Evolutionary conservation across 2,329 filamentous ascomycete species (phyloP).

Genomic region (Endoconidiophora polonica): DNA sequence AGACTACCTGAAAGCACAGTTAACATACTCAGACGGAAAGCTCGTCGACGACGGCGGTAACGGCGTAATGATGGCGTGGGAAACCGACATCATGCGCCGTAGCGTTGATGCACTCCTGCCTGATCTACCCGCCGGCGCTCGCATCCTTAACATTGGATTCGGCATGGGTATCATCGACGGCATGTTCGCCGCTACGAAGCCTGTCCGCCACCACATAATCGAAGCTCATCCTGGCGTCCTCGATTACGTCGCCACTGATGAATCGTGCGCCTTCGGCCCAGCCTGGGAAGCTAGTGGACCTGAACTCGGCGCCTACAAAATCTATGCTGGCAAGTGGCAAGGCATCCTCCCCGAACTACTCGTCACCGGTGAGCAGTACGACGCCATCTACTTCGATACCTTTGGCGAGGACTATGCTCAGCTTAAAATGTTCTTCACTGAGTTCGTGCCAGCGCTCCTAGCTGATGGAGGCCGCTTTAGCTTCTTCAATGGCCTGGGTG

Average conservation of each 20-base stretch:
- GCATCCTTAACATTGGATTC: constrained; percentile 73
- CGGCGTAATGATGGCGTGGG: constrained; percentile 90
- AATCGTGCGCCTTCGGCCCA: constrained; percentile 33
- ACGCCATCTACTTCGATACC: constrained; percentile 93
- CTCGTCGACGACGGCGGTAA: constrained; percentile 62
- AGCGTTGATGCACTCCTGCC: constrained; percentile 52
- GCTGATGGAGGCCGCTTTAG: constrained; percentile 59
- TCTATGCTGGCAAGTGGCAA: constrained; percentile 64
- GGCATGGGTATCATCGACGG: constrained; percentile 80
- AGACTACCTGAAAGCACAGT: constrained; percentile 49
- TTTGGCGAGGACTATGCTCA: constrained; percentile 88
- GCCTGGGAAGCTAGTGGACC: constrained; percentile 38
- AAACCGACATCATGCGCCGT: constrained; percentile 67
- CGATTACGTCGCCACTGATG: constrained; percentile 34
- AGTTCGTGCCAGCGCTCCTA: constrained; percentile 67
- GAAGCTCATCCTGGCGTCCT: constrained; percentile 72
- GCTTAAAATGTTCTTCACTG: constrained; percentile 72
- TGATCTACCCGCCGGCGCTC: constrained; percentile 32
- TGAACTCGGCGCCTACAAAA: constrained; percentile 50
- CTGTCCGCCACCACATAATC: constrained; percentile 62
- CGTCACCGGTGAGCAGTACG: constrained; percentile 52
- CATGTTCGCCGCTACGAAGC: constrained; percentile 53
- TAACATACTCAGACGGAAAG: constrained; percentile 48
- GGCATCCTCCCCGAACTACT: constrained; percentile 56
- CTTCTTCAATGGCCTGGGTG: constrained; percentile 83